Base-by-base conservation (phyloP, 805 yeast species). In the Gaillardinia entomophila region DNA sequence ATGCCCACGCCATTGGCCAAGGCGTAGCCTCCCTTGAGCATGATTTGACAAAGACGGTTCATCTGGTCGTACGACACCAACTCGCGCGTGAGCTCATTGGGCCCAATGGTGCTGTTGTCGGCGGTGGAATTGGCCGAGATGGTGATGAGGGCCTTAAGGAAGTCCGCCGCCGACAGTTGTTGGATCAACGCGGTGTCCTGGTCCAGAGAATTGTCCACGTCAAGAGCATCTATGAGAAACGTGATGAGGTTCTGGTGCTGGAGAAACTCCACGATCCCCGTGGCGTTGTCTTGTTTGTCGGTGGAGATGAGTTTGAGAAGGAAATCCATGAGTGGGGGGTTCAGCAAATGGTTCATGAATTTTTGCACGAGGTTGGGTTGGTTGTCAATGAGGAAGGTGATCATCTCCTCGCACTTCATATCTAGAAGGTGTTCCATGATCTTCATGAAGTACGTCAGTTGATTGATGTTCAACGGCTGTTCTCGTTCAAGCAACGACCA, bases 381-480 rank as follows among this genome's bases (percentile, higher is more conserved):
- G 43, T 62, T 62, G 29, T 64, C 70, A 34, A 66, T 62, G 23
- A 66, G 51, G 39, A 62, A 64, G 15, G 66, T 51, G 27, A 66
- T 60, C 70, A 66, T 65, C 36, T 66, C 71, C 38, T 66, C 73
- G 43, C 70, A 64, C 43, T 66, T 66, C 73, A 66, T 65, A 46
- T 66, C 73, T 33, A 66, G 48, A 40, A 66, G 52, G 36, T 66
- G 71, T 46, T 90, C 97, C 65, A 84, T 85, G 41, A 89, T 84
- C 57, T 86, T 89, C 77, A 90, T 85, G 59, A 92, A 87, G 57
- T 82, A 83, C 2, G 95, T 82, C 15, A 96, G 86, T 29, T 85
- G 71, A 38, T 77, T 75, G 43, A 87, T 82, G 22, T 89, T 77
- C 36, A 81, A 64, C 16, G 86, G 85, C 6, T 72, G 68, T 2